Conservation (phyloP, 2,329 filamentous ascomycete species). For the Hypoxylon sp. region DNA sequence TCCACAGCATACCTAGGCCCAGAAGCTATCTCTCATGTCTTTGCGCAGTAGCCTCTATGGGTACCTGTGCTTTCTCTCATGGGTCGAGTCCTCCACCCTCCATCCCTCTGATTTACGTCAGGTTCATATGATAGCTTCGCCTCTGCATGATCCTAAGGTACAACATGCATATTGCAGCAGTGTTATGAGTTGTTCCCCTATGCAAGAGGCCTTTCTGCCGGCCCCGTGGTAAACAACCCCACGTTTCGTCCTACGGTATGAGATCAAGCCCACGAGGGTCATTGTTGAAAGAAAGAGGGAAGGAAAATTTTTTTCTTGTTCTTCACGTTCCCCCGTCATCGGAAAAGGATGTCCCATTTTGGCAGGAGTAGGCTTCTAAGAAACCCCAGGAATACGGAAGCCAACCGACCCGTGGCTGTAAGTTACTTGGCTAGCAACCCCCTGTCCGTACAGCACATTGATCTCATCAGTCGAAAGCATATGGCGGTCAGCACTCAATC, state of each 20-base stretch:
- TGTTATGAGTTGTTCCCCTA: slow-evolving; percentile 42
- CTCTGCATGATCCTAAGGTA: slow-evolving; percentile 41
- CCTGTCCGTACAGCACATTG: slow-evolving; percentile 41
- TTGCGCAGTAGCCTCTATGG: slow-evolving; percentile 26
- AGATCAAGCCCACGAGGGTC: slow-evolving; percentile 42
- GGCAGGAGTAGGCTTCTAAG: slow-evolving; percentile 35
- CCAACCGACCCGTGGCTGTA: slow-evolving; percentile 39
- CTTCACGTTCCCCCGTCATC: slow-evolving; percentile 35
- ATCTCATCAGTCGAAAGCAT: slow-evolving; percentile 37
- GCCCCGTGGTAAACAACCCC: slow-evolving; percentile 41
- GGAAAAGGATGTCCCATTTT: slow-evolving; percentile 36
- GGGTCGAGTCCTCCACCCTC: slow-evolving; percentile 29
- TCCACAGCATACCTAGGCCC: slow-evolving; percentile 41
- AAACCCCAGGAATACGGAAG: slow-evolving; percentile 37
- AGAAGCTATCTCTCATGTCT: slow-evolving; percentile 37
- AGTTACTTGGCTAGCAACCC: slow-evolving; percentile 38
- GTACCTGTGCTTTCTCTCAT: slow-evolving; percentile 32
- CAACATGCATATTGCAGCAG: slow-evolving; percentile 43
- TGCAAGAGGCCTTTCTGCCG: slow-evolving; percentile 42
- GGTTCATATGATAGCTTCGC: slow-evolving; percentile 36
- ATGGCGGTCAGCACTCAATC: slow-evolving; percentile 36
- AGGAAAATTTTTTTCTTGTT: slow-evolving; percentile 26
- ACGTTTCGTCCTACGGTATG: slow-evolving; percentile 44
- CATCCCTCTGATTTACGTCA: slow-evolving; percentile 38
- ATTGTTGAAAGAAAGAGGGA: slow-evolving; percentile 19